These are phyloP conservation scores for Dryas octopetala DNA, from an alignment of 306 rosid genomes.

Conservation along the genomic window DNA sequence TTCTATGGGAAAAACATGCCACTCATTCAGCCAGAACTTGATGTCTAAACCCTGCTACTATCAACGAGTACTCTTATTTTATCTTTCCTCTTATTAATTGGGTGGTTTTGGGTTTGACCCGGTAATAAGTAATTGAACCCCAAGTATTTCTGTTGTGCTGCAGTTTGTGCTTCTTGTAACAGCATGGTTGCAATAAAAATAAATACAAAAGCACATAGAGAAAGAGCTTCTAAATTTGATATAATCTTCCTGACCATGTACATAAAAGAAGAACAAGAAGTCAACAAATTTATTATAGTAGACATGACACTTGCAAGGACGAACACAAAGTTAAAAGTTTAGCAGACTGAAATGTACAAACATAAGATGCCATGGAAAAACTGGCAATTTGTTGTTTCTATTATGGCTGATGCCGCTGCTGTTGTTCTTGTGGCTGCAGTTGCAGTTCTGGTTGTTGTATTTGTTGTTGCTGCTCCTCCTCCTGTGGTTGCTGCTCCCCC, in stretches of 20 bases:
- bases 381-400: neutral
- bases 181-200: neutral
- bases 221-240: neutral
- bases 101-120: too few relatives aligned
- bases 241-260: neutral
- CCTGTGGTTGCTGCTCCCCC: slow-evolving; percentile 27
- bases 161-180: too few relatives aligned
- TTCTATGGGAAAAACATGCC: too few relatives aligned
- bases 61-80: too few relatives aligned
- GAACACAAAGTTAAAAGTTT: neutral
- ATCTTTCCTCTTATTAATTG: too few relatives aligned
- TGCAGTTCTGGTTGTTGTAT: slow-evolving; percentile 29
- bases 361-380: neutral
- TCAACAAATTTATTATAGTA: neutral
- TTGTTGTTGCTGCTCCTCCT: slow-evolving; percentile 26
- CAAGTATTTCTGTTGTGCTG: too few relatives aligned
- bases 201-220: neutral
- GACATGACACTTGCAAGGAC: slow-evolving; percentile 5
- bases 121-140: too few relatives aligned
- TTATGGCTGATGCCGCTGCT: neutral
- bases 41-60: too few relatives aligned
- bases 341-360: slow-evolving; percentile 9
- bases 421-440: slow-evolving; percentile 17
- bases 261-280: neutral
- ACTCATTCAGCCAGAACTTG: too few relatives aligned